phyloP scores from a whole-genome alignment of 371 early-diverging fungal genomes.

The Haplosporangium sp. region DNA sequence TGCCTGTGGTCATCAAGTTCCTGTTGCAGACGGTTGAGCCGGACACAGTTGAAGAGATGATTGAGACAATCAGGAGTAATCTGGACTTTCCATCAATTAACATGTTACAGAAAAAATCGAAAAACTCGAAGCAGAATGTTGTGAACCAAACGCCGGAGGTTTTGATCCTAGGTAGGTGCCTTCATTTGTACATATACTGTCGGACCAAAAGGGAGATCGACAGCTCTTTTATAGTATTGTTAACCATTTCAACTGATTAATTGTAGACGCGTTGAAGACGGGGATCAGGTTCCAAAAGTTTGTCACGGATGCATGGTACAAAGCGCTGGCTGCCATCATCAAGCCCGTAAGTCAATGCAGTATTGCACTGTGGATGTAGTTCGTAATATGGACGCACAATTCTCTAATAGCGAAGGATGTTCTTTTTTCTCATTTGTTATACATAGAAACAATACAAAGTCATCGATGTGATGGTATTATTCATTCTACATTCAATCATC shows the following conservation, averaged over 20 bases:
- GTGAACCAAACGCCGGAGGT: conserved; percentile 63
- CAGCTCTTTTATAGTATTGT: neutral
- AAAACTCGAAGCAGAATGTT: conserved; percentile 11
- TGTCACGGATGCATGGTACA: conserved; percentile 79
- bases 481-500: conserved; percentile 74
- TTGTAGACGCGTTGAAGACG: conserved; percentile 71
- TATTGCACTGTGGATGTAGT: no score
- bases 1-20: conserved; percentile 79
- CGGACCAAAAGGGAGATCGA: neutral
- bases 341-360: conserved; percentile 20
- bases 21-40: conserved; percentile 73
- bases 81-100: conserved; percentile 68
- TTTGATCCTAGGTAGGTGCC: conserved; percentile 61
- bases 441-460: conserved; percentile 60
- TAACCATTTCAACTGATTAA: neutral
- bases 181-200: no score
- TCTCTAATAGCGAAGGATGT: no score
- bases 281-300: conserved; percentile 77
- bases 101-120: conserved; percentile 43
- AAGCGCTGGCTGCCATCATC: conserved; percentile 56
- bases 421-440: neutral
- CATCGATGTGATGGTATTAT: conserved; percentile 74
- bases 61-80: conserved; percentile 64
- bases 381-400: no score
- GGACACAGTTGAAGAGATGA: conserved; percentile 55